Evolutionary conservation across 768 basidiomycete species (phyloP), one percentile per base, ranked within the genome.

Genomic region (Suillus subaureus): DNA sequence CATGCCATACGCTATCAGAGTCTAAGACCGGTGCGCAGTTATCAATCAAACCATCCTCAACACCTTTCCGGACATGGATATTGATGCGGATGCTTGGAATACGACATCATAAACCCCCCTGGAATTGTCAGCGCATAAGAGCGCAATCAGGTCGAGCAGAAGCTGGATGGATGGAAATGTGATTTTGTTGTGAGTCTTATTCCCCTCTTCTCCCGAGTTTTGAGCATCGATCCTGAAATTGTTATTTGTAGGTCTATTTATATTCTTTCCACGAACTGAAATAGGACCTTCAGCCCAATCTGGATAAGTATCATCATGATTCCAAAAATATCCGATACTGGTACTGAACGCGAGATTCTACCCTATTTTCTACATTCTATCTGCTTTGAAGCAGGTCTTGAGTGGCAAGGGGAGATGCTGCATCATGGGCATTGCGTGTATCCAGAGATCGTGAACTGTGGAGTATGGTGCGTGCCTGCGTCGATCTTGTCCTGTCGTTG

Each of bases 361-460:
- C 70, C 92, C 96, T 0, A 74, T 97, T 64, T 79, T 98, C 35
- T 97, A 94, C 74, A 77, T 96, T 8, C 18, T 9, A 12, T 95
- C 92, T 3, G 94, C 96, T 2, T 96, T 94, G 4, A 87, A 86
- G 68, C 88, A 87, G 67, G 81, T 90, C 6, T 72, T 79, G 7
- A 85, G 87, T 3, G 88, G 88, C 9, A 62, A 84, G 2, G 89
- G 91, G 65, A 81, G 91, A 26, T 1, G 39, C 39, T 84, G 89
- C 1, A 68, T 80, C 11, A 77, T 80, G 18, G 92, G 91, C 0
- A 97, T 89, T 73, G 81, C 87, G 28, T 98, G 98, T 73, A 86
- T 98, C 7, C 96, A 96, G 75, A 97, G 97, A 99, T 71, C 93
- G 96, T 72, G 96, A 97, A 75, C 81, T 91, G 8, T 96, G 94